Conservation (phyloP, 176 grass and related monocot genomes). For the Phragmites australis region DNA sequence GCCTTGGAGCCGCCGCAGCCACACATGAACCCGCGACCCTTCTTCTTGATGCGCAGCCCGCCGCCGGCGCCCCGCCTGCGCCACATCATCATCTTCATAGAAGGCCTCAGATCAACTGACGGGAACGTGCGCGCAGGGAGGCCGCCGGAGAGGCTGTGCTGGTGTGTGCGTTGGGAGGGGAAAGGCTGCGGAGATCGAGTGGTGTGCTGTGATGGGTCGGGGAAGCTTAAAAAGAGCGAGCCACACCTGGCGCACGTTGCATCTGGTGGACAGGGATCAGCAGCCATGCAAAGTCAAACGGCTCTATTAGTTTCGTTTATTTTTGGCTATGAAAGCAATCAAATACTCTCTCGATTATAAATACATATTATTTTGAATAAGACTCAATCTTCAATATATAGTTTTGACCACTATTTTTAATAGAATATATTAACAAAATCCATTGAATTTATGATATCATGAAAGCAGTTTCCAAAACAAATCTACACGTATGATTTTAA, state of each 20-base stretch:
- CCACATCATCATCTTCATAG: conserved; percentile 31
- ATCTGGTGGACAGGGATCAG: background rate
- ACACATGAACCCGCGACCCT: conserved; percentile 54
- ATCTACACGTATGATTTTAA: no score
- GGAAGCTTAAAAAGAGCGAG: conserved; percentile 29
- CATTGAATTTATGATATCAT: no score
- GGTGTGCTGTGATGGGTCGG: background rate
- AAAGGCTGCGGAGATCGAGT: background rate
- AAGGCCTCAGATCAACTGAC: conserved; percentile 6
- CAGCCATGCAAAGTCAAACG: conserved; percentile 45
- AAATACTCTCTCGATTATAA: no score
- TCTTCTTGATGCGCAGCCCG: conserved; percentile 43
- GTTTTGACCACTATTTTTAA: no score
- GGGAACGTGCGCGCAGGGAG: background rate
- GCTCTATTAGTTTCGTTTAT: conserved; percentile 28
- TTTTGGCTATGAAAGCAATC: conserved; percentile 10
- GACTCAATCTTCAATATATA: no score
- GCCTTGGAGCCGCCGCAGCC: conserved; percentile 55
- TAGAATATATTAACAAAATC: no score
- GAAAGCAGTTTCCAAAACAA: no score
- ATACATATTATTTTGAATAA: no score
- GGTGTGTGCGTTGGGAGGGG: background rate
- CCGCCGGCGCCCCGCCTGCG: conserved; percentile 14
- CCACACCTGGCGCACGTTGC: background rate
- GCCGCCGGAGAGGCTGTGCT: background rate